Conservation (phyloP, 2,329 filamentous ascomycete genomes). For the Diplodia corticola region DNA sequence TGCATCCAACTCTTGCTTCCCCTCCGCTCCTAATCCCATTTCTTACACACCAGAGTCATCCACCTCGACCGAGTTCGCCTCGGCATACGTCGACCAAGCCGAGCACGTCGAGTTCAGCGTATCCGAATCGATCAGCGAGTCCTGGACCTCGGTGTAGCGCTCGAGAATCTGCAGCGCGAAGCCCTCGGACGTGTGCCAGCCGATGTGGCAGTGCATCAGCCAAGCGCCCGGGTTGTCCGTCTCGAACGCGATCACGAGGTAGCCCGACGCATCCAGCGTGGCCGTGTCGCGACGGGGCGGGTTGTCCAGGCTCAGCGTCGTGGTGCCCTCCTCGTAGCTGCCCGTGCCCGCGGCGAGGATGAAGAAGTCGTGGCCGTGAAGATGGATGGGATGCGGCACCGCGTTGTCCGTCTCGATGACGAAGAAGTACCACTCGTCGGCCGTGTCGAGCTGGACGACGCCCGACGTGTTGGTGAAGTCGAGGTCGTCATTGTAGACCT, state of each 20-base stretch:
- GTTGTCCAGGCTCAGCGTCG: slow-evolving; percentile 38
- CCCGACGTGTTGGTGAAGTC: slow-evolving; percentile 24
- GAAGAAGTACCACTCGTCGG: slow-evolving; percentile 21
- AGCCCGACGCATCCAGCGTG: slow-evolving; percentile 32
- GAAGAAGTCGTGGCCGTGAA: slow-evolving; percentile 42
- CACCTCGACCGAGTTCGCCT: background rate
- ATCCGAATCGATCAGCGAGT: slow-evolving; percentile 14
- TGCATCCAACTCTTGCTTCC: background rate
- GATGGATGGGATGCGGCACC: slow-evolving; percentile 44
- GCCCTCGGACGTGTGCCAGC: slow-evolving; percentile 36
- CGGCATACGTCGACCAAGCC: slow-evolving; percentile 18
- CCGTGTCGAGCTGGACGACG: slow-evolving; percentile 40
- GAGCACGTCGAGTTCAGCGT: slow-evolving; percentile 9
- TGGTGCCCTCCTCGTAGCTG: slow-evolving; percentile 32
- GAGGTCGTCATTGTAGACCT: slow-evolving; percentile 35
- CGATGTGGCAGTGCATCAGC: slow-evolving; percentile 22
- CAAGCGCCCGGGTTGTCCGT: slow-evolving; percentile 54
- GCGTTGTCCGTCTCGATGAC: slow-evolving; percentile 27
- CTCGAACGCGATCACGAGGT: slow-evolving; percentile 55
- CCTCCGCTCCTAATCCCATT: background rate
- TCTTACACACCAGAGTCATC: slow-evolving; percentile 18
- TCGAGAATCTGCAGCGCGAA: slow-evolving; percentile 58
- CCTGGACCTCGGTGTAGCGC: slow-evolving; percentile 33
- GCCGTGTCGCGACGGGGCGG: slow-evolving; percentile 40
- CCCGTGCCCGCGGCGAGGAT: slow-evolving; percentile 39